A percentile compares a stretch with the other conserved stretches of the same genome.
phyloP scores from a whole-genome alignment of 352 stramenopile species.

The Plasmopara halstedii region DNA sequence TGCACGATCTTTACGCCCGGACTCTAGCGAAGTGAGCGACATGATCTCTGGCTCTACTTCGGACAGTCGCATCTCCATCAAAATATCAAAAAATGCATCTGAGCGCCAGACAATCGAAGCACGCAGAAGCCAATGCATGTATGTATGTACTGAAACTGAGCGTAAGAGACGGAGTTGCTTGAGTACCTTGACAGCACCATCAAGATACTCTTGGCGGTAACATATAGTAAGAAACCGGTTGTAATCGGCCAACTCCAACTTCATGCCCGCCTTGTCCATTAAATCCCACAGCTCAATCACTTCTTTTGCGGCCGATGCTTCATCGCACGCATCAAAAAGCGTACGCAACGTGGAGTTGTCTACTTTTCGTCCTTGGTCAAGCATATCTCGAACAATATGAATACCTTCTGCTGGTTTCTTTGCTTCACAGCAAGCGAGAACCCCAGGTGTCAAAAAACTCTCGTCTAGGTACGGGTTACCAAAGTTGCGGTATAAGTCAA shows the following conservation, averaged over 20 bases:
- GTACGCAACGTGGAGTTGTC: conserved; percentile 63
- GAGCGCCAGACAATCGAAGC: conserved; percentile 72
- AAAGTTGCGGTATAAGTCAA: conserved; percentile 83
- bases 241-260: conserved; percentile 45
- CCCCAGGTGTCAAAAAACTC: conserved; percentile 69
- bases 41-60: conserved; percentile 74
- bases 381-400: conserved; percentile 74
- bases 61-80: conserved; percentile 82
- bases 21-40: conserved; percentile 80
- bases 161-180: conserved; percentile 67
- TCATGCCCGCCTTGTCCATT: conserved; percentile 57
- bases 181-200: conserved; percentile 68
- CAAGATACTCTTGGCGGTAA: conserved; percentile 66
- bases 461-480: conserved; percentile 79
- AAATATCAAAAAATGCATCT: conserved; percentile 77
- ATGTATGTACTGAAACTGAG: conserved; percentile 58
- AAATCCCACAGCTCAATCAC: conserved; percentile 61
- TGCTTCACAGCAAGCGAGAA: conserved; percentile 71
- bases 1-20: conserved; percentile 69
- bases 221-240: conserved; percentile 74
- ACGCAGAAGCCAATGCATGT: conserved; percentile 80
- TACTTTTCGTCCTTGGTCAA: conserved; percentile 78
- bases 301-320: conserved; percentile 53
- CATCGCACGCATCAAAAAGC: conserved; percentile 63
- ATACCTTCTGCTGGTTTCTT: conserved; percentile 70